phyloP scores from a whole-genome alignment of 495 filamentous ascomycete species.

The Talaromyces wortmannii region DNA sequence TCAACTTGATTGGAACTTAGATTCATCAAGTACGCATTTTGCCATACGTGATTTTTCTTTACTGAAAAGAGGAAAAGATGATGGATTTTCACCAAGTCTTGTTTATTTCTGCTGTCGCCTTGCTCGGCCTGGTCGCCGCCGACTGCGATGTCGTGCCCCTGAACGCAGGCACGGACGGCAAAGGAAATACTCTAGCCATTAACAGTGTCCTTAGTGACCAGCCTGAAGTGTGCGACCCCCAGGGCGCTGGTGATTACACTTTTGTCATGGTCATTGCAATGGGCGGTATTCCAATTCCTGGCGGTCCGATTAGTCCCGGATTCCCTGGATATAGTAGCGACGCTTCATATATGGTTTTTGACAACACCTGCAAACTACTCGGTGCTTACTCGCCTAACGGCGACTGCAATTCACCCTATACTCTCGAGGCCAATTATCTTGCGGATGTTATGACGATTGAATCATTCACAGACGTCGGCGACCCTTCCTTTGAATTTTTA shows the following conservation, averaged over 20 bases:
- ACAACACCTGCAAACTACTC: not conserved
- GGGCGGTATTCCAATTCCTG: not conserved
- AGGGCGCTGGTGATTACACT: not conserved
- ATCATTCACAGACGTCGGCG: not conserved
- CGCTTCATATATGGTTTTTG: not conserved
- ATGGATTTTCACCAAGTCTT: not conserved
- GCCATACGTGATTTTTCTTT: not conserved
- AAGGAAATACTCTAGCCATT: not conserved
- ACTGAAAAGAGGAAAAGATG: not conserved
- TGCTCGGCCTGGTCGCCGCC: not conserved
- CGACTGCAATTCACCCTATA: not conserved
- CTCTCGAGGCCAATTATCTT: not conserved
- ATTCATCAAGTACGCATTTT: not conserved
- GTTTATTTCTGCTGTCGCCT: not conserved
- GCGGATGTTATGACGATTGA: not conserved
- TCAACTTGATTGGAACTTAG: not conserved
- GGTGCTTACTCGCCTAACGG: not conserved
- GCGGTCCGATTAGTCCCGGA: not conserved
- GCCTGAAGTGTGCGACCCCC: not conserved
- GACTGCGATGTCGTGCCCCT: not conserved
- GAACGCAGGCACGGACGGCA: not conserved
- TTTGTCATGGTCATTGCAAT: not conserved
- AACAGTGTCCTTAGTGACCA: not conserved
- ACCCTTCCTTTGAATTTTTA: not conserved
- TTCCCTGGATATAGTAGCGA: not conserved